Conservation (phyloP, 768 basidiomycete species). For the Naematelia aurantialba region DNA sequence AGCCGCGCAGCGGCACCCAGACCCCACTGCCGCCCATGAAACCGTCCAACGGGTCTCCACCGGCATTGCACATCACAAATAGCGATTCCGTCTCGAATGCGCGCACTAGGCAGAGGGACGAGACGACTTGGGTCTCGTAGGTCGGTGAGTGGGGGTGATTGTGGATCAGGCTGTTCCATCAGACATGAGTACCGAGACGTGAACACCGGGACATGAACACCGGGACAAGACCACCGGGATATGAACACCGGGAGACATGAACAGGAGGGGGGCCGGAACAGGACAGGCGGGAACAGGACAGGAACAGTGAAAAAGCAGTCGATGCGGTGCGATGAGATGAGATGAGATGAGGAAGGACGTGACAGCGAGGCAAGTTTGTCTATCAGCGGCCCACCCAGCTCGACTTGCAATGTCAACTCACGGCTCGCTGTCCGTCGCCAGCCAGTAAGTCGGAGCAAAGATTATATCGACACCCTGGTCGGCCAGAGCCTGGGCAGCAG, state of each 20-base stretch:
- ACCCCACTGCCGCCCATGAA: conserved; percentile 43
- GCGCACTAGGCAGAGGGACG: conserved; percentile 28
- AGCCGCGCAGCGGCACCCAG: conserved; percentile 40
- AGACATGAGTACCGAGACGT: background rate
- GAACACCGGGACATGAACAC: background rate
- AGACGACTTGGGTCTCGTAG: conserved; percentile 35
- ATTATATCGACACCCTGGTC: conserved; percentile 42
- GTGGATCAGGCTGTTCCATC: conserved; percentile 24
- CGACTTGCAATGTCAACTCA: conserved; percentile 13
- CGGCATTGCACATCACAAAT: conserved; percentile 41
- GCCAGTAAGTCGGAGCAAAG: conserved; percentile 45
- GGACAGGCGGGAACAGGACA: no score
- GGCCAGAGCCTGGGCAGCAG: conserved; percentile 31
- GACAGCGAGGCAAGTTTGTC: no score
- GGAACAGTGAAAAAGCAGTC: no score
- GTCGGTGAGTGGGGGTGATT: conserved; percentile 23
- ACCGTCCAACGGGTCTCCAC: conserved; percentile 27
- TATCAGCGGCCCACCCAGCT: no score
- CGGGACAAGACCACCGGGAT: background rate
- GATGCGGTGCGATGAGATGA: no score
- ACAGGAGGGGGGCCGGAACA: background rate
- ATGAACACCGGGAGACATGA: background rate
- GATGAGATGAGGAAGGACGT: no score
- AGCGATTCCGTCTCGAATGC: conserved; percentile 45
- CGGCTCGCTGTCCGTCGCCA: conserved; percentile 43